Evolutionary conservation across 164 flowering plant genomes (phyloP).

Genomic region (Hamamelis virginiana): DNA sequence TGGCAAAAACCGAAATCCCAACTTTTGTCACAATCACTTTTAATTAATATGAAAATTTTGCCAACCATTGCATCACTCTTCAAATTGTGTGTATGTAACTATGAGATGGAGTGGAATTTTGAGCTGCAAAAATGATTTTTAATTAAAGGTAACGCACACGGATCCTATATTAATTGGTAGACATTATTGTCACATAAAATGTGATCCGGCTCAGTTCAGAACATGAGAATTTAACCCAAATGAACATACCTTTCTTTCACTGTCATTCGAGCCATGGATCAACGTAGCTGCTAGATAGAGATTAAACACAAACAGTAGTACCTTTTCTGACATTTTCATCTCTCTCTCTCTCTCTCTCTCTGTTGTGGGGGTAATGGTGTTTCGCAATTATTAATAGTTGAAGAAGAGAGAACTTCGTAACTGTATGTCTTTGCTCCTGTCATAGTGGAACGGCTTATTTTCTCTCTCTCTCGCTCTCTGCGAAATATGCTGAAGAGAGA

Average conservation of each 20-base stretch:
- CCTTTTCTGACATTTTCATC: constrained; percentile 6
- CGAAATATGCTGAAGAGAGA: background rate
- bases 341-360: background rate
- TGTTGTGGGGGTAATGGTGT: background rate
- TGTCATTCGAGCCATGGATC: constrained; percentile 17
- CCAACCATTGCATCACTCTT: no score
- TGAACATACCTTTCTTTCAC: constrained; percentile 28
- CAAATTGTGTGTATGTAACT: no score
- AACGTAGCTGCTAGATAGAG: constrained; percentile 7
- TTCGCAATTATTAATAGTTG: background rate
- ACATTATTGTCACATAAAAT: background rate
- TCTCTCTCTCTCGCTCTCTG: background rate
- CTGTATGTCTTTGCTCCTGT: background rate
- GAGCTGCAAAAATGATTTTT: no score
- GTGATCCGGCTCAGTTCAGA: no score
- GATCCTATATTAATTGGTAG: no score
- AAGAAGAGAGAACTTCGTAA: background rate
- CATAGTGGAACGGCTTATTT: background rate
- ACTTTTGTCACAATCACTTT: no score
- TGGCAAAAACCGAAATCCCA: no score
- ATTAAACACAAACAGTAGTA: constrained; percentile 4
- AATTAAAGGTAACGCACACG: no score
- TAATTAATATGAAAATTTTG: no score
- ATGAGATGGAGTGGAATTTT: no score
- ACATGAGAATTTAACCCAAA: background rate